phyloP scores from a whole-genome alignment of 2,329 filamentous ascomycete species.

The Penicillium sclerotigenum region DNA sequence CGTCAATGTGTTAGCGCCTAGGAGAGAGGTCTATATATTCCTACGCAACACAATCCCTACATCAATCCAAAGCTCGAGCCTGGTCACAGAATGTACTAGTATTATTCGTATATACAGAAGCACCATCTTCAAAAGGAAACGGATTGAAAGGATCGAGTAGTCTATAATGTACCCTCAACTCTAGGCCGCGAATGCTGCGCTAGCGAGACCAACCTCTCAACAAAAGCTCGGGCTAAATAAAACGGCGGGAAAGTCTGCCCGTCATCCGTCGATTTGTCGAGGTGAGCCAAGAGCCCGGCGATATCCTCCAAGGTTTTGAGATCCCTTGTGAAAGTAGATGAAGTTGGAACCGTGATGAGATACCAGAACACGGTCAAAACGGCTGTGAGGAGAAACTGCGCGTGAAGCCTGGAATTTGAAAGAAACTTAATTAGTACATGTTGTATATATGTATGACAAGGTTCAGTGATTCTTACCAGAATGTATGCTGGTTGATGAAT shows the following conservation, averaged over 20 bases:
- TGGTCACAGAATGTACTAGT: neutral
- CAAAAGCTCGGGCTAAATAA: constrained; percentile 18
- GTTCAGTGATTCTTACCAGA: constrained; percentile 15
- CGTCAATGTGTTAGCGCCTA: neutral
- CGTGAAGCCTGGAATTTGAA: constrained; percentile 18
- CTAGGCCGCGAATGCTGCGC: constrained; percentile 1
- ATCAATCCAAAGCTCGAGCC: neutral
- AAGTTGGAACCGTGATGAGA: constrained; percentile 16
- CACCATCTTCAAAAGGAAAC: neutral
- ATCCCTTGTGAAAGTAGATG: constrained; percentile 14
- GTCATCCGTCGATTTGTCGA: constrained; percentile 9
- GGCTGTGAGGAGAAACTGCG: constrained; percentile 23
- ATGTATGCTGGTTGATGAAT: constrained; percentile 22
- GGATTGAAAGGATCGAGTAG: neutral
- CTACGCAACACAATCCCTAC: neutral
- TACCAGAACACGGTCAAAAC: constrained; percentile 23
- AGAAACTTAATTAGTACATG: neutral
- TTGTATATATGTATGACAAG: neutral
- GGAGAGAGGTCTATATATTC: neutral
- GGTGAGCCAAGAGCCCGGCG: constrained; percentile 11
- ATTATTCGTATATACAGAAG: neutral
- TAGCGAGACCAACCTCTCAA: constrained; percentile 18
- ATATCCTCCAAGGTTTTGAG: constrained; percentile 19
- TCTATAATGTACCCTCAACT: neutral
- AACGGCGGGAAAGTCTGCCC: constrained; percentile 21